Evolutionary conservation across 2,329 filamentous ascomycete genomes (phyloP).

Genomic region (Trichothecium sympodiale): DNA sequence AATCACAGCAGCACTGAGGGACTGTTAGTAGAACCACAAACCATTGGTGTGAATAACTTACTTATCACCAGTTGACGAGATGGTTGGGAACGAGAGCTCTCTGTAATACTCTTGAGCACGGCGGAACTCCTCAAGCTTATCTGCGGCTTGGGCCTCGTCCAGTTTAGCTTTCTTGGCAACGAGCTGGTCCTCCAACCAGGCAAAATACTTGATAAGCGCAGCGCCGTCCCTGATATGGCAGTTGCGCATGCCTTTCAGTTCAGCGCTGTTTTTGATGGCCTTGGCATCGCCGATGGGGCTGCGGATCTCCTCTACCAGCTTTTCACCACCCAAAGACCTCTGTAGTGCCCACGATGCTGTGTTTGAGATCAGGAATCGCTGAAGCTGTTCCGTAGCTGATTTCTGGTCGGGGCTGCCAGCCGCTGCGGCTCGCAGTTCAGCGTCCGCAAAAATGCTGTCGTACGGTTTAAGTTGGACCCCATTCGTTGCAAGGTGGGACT

Average conservation of each 20-base stretch:
- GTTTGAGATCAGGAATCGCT: slow-evolving; percentile 70
- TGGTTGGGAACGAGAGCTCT: slow-evolving; percentile 88
- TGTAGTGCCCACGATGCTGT: slow-evolving; percentile 90
- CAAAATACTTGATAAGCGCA: slow-evolving; percentile 84
- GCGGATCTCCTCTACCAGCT: slow-evolving; percentile 72
- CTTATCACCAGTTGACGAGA: slow-evolving; percentile 82
- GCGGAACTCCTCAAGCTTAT: slow-evolving; percentile 74
- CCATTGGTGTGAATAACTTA: slow-evolving; percentile 23
- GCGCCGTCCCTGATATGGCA: slow-evolving; percentile 92
- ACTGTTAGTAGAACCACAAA: slow-evolving; percentile 3
- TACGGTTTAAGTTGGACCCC: slow-evolving; percentile 74
- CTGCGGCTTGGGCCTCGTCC: slow-evolving; percentile 84
- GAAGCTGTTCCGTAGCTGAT: not conserved
- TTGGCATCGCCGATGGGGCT: slow-evolving; percentile 87
- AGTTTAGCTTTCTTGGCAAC: slow-evolving; percentile 59
- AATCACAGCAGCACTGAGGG: slow-evolving; percentile 74
- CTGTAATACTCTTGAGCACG: slow-evolving; percentile 63
- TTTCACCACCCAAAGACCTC: slow-evolving; percentile 73
- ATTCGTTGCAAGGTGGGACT: slow-evolving; percentile 56
- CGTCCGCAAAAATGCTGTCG: slow-evolving; percentile 66
- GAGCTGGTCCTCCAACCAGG: slow-evolving; percentile 90
- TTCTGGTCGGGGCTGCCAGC: slow-evolving; percentile 26
- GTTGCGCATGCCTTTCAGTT: slow-evolving; percentile 83
- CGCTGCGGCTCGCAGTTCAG: slow-evolving; percentile 34
- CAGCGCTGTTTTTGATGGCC: slow-evolving; percentile 83